Evolutionary conservation across 345 rosid genomes (phyloP).

Genomic region (Zanthoxylum bungeanum): DNA sequence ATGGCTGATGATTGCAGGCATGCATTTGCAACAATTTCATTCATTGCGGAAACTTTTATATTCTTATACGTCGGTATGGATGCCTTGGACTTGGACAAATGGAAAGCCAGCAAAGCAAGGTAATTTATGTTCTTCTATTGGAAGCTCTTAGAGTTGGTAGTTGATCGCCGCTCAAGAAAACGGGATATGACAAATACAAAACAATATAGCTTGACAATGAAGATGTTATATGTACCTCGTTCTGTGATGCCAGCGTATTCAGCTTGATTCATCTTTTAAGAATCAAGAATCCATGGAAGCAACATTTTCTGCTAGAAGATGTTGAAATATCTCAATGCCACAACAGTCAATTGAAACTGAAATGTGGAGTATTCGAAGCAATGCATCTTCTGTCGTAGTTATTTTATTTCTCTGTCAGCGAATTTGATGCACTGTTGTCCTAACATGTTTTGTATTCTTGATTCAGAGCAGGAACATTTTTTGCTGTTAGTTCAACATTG

Average conservation of each 20-base stretch:
- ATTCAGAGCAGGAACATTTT: constrained; percentile 42
- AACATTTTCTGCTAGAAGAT: background rate
- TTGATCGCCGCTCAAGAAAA: background rate
- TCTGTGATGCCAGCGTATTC: background rate
- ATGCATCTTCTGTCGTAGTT: background rate
- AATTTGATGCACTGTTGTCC: background rate
- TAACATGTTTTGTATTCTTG: constrained; percentile 17
- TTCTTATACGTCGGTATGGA: constrained; percentile 73
- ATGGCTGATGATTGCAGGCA: constrained; percentile 51
- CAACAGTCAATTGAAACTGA: background rate
- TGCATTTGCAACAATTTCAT: constrained; percentile 66
- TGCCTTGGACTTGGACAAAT: constrained; percentile 55
- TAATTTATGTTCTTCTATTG: constrained; percentile 11
- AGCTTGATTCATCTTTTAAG: background rate
- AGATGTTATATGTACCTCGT: background rate
- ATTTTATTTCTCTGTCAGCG: background rate
- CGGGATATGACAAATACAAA: background rate
- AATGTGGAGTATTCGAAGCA: background rate
- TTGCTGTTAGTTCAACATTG: constrained; percentile 51
- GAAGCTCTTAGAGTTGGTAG: background rate
- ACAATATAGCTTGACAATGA: background rate
- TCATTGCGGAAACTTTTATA: constrained; percentile 69
- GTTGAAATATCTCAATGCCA: background rate
- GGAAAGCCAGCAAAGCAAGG: constrained; percentile 58
- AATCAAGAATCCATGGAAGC: background rate